phyloP scores from a whole-genome alignment of 352 stramenopile genomes.

The Globisporangium mamillatum region DNA sequence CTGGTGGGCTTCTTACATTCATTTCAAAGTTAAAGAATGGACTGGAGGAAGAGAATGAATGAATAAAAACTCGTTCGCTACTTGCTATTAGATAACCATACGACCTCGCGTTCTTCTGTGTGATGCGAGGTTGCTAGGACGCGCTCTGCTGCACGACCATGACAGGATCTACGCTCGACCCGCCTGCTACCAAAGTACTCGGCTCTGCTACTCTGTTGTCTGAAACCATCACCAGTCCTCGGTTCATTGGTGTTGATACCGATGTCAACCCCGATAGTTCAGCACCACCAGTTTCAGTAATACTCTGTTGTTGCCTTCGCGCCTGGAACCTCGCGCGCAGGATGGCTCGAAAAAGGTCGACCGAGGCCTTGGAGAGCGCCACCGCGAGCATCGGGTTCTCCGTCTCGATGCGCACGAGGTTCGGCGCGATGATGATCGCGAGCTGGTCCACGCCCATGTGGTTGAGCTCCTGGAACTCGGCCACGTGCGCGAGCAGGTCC shows the following conservation, averaged over 20 bases:
- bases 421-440: slow-evolving; percentile 87
- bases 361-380: slow-evolving; percentile 78
- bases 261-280: not conserved
- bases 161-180: not conserved
- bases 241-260: slow-evolving; percentile 2
- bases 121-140: not conserved
- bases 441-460: slow-evolving; percentile 91
- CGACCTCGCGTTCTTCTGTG: not conserved
- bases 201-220: not conserved
- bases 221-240: slow-evolving; percentile 6
- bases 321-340: slow-evolving; percentile 36
- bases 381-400: slow-evolving; percentile 87
- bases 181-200: not conserved
- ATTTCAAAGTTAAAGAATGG: not conserved
- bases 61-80: not conserved
- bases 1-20: not conserved
- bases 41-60: not conserved
- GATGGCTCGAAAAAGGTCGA: slow-evolving; percentile 68
- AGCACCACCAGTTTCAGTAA: not conserved
- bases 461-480: slow-evolving; percentile 66
- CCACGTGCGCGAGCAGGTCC: slow-evolving; percentile 73
- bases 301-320: slow-evolving; percentile 8
- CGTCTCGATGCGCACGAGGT: slow-evolving; percentile 84
- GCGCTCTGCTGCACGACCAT: not conserved
- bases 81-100: not conserved